Evolutionary conservation across 139 green algal genomes (phyloP).

Genomic region (Volvox reticuliferus): DNA sequence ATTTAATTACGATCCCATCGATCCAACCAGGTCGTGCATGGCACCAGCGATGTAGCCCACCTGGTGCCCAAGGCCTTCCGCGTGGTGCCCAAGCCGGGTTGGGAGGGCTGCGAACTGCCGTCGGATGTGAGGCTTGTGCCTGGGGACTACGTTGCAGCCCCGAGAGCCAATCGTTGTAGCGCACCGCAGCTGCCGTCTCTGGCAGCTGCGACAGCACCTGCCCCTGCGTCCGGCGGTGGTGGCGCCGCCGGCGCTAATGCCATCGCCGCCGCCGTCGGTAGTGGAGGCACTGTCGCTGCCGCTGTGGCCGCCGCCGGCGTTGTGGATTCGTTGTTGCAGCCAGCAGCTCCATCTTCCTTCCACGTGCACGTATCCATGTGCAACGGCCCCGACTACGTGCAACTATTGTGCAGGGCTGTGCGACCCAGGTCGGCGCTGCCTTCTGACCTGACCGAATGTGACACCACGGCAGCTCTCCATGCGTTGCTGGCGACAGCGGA

Average conservation of each 20-base stretch:
- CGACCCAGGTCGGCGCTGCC: constrained; percentile 11
- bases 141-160: constrained; percentile 2
- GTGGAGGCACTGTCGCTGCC: background rate
- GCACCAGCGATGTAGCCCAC: constrained; percentile 63
- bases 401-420: constrained; percentile 44
- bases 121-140: constrained; percentile 30
- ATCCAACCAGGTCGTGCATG: constrained; percentile 4
- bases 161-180: background rate
- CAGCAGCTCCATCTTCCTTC: background rate
- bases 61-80: constrained; percentile 81
- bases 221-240: background rate
- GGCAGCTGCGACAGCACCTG: background rate
- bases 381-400: constrained; percentile 47
- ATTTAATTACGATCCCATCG: no score
- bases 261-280: background rate
- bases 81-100: constrained; percentile 74
- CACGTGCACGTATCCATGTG: constrained; percentile 25
- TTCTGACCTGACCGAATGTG: constrained; percentile 41
- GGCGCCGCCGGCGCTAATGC: background rate
- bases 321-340: background rate
- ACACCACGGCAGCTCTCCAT: constrained; percentile 46
- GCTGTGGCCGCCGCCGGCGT: background rate
- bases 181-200: background rate
- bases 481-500: constrained; percentile 15
- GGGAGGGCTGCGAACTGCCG: constrained; percentile 10